Percentiles rank a stretch among this genome's conserved stretches.
Conservation (phyloP, 2,329 filamentous ascomycete species). For the Pseudocercospora fuligena region DNA sequence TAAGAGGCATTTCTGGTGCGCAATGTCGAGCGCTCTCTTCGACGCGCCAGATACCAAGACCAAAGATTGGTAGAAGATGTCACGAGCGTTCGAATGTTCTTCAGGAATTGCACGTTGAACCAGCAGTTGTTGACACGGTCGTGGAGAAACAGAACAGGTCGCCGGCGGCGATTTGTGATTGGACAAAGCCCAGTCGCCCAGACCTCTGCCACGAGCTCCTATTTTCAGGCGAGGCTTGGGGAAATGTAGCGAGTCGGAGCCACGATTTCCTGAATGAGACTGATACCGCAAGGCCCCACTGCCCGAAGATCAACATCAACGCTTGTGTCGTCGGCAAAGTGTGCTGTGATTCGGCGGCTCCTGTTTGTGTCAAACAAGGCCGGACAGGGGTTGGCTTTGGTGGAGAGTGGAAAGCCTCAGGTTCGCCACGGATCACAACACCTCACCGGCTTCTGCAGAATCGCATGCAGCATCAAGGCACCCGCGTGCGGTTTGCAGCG, state of each 20-base stretch:
- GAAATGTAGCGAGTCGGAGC: background rate
- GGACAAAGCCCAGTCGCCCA: no score
- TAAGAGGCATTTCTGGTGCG: background rate
- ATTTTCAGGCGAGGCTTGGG: background rate
- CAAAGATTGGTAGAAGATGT: no score
- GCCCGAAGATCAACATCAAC: constrained; percentile 4
- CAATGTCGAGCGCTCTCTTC: background rate
- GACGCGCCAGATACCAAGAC: no score
- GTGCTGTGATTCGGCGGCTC: background rate
- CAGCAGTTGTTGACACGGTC: no score
- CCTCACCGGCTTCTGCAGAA: background rate
- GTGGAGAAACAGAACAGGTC: no score
- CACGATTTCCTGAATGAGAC: background rate
- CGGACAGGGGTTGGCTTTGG: background rate
- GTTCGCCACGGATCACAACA: background rate
- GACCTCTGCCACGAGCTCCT: background rate
- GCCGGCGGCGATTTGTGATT: no score
- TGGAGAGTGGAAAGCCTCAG: background rate
- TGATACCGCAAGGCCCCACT: background rate
- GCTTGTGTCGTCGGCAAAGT: background rate
- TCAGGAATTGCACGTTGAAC: no score
- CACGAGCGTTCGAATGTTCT: background rate
- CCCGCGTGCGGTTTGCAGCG: background rate
- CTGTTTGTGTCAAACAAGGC: background rate
- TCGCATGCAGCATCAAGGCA: background rate